Base-by-base conservation (phyloP, 345 rosid genomes). In the Syzygium jambos region DNA sequence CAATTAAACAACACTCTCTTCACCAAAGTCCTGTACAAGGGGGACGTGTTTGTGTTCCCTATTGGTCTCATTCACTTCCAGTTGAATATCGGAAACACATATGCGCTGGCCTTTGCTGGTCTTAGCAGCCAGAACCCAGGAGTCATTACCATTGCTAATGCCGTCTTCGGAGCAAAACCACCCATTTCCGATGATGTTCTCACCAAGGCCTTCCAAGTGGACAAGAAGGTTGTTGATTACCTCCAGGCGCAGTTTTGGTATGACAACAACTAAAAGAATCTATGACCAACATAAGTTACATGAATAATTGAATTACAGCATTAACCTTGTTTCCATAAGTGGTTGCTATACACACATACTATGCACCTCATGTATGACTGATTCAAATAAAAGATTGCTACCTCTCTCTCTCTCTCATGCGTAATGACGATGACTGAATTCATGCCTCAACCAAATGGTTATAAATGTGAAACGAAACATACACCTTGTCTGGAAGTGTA, bases 81-180 rank as follows among this genome's bases (percentile, higher is more conserved):
- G n/a, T n/a, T n/a, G n/a, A n/a, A n/a, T n/a, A n/a, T n/a, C n/a
- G n/a, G n/a, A n/a, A n/a, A n/a, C n/a, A n/a, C n/a, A n/a, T n/a
- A n/a, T n/a, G n/a, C n/a, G n/a, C n/a, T n/a, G n/a, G n/a, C n/a
- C n/a, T n/a, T 88, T 30, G 41, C 88, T 2, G 88, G 90, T 19
- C 85, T 88, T 25, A 88, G 65, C 88, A 89, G 88, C 73, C 90
- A 89, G 11, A 89, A 89, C 59, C 87, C 90, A 0, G 88, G 90
- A 19, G 41, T 89, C 46, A 89, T 86, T 22, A 27, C 85, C n/a
- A 73, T 89, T 5, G 88, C 88, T 29, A 89, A 53, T 14, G 53
- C 86, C 4, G 29, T 89, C 29, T 89, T 89, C 9, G 86, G 88
- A 41, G 84, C 88, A 16, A 87, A 17, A 12, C 88, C 88, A 9